A percentile compares a stretch with the other conserved stretches of the same genome.
Evolutionary conservation across 306 rosid genomes (phyloP).

Genomic region (Leucaena leucocephala): DNA sequence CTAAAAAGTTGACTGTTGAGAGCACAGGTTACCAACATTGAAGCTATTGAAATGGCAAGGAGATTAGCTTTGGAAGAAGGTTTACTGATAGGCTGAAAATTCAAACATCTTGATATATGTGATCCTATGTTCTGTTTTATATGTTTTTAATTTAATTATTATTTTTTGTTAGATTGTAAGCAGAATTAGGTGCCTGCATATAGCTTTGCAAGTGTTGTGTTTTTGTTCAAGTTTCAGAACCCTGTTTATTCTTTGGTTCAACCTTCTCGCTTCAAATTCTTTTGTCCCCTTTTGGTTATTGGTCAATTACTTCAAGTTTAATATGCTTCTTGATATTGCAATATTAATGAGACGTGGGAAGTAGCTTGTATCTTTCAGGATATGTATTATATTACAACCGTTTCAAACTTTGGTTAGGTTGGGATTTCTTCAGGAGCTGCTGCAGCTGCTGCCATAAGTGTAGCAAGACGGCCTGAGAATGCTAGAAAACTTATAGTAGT

Average conservation of each 20-base stretch:
- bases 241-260: constrained; percentile 27
- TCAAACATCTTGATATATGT: constrained; percentile 7
- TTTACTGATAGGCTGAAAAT: constrained; percentile 69
- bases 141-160: not conserved
- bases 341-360: constrained; percentile 1
- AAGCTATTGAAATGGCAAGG: constrained; percentile 92
- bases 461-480: constrained; percentile 83
- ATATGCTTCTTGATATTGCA: constrained; percentile 31
- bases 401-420: constrained; percentile 57
- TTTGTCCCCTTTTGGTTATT: not conserved
- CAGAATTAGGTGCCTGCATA: constrained; percentile 24
- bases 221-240: constrained; percentile 22
- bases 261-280: constrained; percentile 11
- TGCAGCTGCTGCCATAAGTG: constrained; percentile 82
- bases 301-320: constrained; percentile 9
- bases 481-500: constrained; percentile 83
- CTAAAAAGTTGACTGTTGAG: constrained; percentile 27
- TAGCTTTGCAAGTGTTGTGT: constrained; percentile 15
- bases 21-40: constrained; percentile 73
- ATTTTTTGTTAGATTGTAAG: constrained; percentile 24
- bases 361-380: constrained; percentile 11
- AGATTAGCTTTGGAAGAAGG: constrained; percentile 93
- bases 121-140: not conserved
- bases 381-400: constrained; percentile 20
- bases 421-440: constrained; percentile 99